phyloP scores from a whole-genome alignment of 176 grass and related monocot species.

The Lolium perenne region DNA sequence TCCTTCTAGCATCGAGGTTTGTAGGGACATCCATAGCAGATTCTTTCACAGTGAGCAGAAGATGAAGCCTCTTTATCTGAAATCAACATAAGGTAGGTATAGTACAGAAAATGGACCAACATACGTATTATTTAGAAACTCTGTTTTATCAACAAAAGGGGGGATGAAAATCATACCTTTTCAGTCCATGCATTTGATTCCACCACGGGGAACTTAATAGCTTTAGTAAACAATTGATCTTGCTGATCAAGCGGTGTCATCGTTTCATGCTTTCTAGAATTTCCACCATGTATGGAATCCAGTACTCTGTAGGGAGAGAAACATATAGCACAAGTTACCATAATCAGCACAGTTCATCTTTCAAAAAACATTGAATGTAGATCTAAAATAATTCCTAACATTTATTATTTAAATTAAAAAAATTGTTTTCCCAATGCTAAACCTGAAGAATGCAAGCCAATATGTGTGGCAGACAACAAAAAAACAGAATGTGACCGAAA shows the following conservation, averaged over 20 bases:
- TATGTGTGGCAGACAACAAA: not conserved
- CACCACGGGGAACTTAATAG: conserved; percentile 86
- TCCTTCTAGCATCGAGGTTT: conserved; percentile 90
- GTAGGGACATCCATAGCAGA: conserved; percentile 99
- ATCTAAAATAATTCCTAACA: conserved; percentile 1
- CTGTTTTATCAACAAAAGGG: conserved; percentile 13
- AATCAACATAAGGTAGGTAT: conserved; percentile 26
- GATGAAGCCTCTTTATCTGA: conserved; percentile 95
- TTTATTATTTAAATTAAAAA: not conserved
- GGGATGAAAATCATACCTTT: conserved; percentile 62
- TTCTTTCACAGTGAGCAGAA: conserved; percentile 92
- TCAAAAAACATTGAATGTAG: not conserved
- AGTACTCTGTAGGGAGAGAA: conserved; percentile 56
- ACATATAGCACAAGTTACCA: conserved; percentile 23
- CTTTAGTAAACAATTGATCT: conserved; percentile 81
- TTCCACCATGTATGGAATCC: conserved; percentile 72
- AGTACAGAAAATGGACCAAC: conserved; percentile 22
- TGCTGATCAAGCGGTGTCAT: conserved; percentile 92
- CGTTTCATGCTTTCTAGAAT: conserved; percentile 59
- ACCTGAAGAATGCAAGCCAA: conserved; percentile 17
- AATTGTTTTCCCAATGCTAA: not conserved
- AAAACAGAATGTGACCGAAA: not conserved
- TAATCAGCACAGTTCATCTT: not conserved
- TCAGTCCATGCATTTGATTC: conserved; percentile 90
- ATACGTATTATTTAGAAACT: conserved; percentile 19